phyloP scores from a whole-genome alignment of 495 filamentous ascomycete genomes.

The Daldinia decipiens region DNA sequence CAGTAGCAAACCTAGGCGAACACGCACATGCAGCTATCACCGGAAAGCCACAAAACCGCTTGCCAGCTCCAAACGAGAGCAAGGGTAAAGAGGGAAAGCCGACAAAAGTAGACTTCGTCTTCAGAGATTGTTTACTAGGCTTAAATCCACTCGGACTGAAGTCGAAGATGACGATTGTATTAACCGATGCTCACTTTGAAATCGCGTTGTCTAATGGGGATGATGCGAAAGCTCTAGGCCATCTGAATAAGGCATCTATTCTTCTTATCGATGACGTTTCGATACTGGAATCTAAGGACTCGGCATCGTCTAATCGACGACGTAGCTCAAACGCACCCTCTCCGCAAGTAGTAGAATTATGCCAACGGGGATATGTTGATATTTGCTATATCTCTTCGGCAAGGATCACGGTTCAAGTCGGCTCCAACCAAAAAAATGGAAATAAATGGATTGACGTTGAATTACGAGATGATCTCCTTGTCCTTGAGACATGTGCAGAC shows the following conservation, averaged over 20 bases:
- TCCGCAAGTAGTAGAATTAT: conserved; percentile 72
- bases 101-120: conserved; percentile 74
- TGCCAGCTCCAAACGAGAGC: conserved; percentile 31
- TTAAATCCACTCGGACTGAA: conserved; percentile 82
- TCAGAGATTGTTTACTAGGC: conserved; percentile 83
- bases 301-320: conserved; percentile 52
- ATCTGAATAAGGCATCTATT: conserved; percentile 80
- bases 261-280: conserved; percentile 83
- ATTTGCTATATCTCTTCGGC: conserved; percentile 87
- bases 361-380: conserved; percentile 79
- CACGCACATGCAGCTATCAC: conserved; percentile 60
- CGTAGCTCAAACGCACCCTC: conserved; percentile 61
- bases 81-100: conserved; percentile 50
- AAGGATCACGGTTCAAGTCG: conserved; percentile 67
- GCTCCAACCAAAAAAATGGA: conserved; percentile 59
- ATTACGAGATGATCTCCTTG: conserved; percentile 81
- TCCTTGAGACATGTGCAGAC: conserved; percentile 95
- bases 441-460: conserved; percentile 80
- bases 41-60: conserved; percentile 38
- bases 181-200: conserved; percentile 78
- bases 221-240: conserved; percentile 67
- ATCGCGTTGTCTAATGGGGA: conserved; percentile 69
- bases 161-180: conserved; percentile 78
- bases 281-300: conserved; percentile 61
- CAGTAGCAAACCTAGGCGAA: conserved; percentile 79